A percentile compares a stretch with the other conserved stretches of the same genome.
Evolutionary conservation across 2,329 filamentous ascomycete species (phyloP).

Genomic region (Phyllosticta capitalensis): DNA sequence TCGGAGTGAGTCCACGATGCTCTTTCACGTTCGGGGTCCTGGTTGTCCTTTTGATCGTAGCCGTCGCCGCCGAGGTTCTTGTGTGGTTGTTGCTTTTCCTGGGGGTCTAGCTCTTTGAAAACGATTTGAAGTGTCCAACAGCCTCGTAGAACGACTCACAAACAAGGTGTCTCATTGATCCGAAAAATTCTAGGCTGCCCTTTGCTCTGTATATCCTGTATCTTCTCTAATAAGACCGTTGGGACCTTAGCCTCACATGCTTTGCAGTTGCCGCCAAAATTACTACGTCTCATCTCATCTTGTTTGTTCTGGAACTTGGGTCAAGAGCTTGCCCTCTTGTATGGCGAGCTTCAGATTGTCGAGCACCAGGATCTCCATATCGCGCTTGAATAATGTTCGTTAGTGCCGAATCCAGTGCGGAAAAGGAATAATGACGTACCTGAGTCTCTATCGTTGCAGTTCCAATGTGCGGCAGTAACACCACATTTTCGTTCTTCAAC

Average conservation of each 20-base stretch:
- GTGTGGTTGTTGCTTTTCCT: too few species aligned
- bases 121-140: background rate
- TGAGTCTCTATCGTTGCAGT: conserved; percentile 52
- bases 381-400: conserved; percentile 23
- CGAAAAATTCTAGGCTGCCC: background rate
- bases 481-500: conserved; percentile 40
- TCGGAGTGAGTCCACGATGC: too few species aligned
- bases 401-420: conserved; percentile 12
- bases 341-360: conserved; percentile 49
- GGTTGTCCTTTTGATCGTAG: too few species aligned
- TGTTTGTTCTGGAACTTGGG: conserved; percentile 53
- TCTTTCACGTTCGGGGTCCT: too few species aligned
- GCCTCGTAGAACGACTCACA: background rate
- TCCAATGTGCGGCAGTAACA: conserved; percentile 51
- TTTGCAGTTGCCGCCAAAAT: background rate
- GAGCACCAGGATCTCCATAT: conserved; percentile 52
- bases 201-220: background rate
- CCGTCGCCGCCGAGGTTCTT: too few species aligned
- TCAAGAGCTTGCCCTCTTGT: conserved; percentile 48
- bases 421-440: conserved; percentile 19
- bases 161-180: background rate
- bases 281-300: conserved; percentile 12
- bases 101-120: too few species aligned
- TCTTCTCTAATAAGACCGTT: background rate
- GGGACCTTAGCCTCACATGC: background rate